Evolutionary conservation across 805 yeast genomes (phyloP), one percentile per base, ranked within the genome.

Genomic region (Candida michaelii): DNA sequence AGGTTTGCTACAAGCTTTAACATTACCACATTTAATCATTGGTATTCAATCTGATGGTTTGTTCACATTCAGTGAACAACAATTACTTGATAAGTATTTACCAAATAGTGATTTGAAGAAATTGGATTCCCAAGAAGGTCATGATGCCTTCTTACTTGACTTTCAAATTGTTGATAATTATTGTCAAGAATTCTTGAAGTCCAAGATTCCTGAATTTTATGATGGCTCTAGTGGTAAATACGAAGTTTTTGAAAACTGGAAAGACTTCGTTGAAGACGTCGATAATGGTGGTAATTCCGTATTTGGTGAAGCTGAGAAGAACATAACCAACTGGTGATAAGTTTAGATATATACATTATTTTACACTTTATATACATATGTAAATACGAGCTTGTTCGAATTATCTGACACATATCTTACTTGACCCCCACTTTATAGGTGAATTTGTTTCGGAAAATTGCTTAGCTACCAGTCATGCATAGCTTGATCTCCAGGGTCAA

Each of bases 21-120:
- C 63, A 33, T 88, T 82, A 57, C 97, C 97, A 0, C 80, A 90
- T 11, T 69, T 93, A 44, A 76, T 93, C 3, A 83, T 93, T 40
- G 99, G 99, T 4, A 86, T 93, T 42, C 79, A 82, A 39, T 85
- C 96, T 1, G 99, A 93, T 63, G 98, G 97, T 0, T 69, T 93
- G 19, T 93, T 93, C 66, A 91, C 98, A 0, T 80, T 85, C 53
- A 78, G 90, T 15, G 99, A 93, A 65, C 99, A 93, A 64, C 87
- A 87, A 55, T 78, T 82, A 39, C 73, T 93, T 36, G 95, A 95
- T 1, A 76, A 79, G 30, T 69, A 80, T 55, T 77, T 93, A 45
- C 90, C 89, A 6, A 74, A 85, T 52, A 74, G 95, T 1, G 60
- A 53, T 5, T 69, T 93, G 50, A 80, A 82, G 51, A 80, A 81